Conservation (phyloP, 2,329 filamentous ascomycete genomes). For the Alternaria sp. region DNA sequence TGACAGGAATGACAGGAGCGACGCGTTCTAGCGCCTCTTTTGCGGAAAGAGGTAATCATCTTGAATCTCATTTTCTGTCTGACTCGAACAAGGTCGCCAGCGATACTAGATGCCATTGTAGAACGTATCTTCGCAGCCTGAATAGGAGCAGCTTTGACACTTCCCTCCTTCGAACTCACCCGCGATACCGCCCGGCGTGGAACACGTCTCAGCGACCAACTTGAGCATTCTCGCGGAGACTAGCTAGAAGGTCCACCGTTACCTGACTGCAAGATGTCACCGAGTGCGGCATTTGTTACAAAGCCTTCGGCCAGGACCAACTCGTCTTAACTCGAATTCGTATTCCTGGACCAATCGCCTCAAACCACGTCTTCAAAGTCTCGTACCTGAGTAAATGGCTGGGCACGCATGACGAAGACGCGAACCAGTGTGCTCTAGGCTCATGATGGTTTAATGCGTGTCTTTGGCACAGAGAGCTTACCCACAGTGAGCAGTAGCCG, state of each 20-base stretch:
- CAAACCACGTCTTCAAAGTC: not conserved
- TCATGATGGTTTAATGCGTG: not conserved
- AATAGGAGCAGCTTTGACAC: not conserved
- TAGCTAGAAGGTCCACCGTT: not conserved
- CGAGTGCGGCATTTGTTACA: not conserved
- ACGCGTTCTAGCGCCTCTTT: not conserved
- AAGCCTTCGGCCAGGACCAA: not conserved
- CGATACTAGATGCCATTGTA: not conserved
- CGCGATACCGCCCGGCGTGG: not conserved
- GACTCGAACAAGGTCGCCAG: not conserved
- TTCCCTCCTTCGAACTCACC: not conserved
- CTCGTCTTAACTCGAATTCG: not conserved
- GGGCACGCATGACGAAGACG: too few species aligned
- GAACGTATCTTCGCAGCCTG: not conserved
- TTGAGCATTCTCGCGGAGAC: not conserved
- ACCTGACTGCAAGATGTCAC: not conserved
- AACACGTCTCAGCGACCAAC: not conserved
- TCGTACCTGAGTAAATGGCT: not conserved
- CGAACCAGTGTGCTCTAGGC: not conserved
- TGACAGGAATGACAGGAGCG: not conserved
- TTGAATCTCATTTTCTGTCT: not conserved
- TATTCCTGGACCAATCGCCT: not conserved
- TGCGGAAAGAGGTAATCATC: not conserved
- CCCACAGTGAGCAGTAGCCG: not conserved
- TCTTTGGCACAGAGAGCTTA: not conserved